Percentiles rank a stretch among this genome's conserved stretches.
phyloP scores from a whole-genome alignment of 257 asterid species.

The Fraxinus excelsior region DNA sequence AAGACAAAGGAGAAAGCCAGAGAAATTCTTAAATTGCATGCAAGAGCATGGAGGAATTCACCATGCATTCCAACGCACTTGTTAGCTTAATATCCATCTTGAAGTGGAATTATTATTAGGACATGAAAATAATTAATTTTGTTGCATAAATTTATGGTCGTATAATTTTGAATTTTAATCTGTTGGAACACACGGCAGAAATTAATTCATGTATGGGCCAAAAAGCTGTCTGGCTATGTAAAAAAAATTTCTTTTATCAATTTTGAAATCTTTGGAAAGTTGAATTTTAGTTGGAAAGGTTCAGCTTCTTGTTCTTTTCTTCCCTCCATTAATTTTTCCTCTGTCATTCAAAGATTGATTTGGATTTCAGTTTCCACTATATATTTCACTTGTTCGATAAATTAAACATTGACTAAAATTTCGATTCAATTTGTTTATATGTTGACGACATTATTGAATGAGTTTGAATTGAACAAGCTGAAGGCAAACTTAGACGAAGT shows the following conservation, averaged over 20 bases:
- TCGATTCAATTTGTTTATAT: too few relatives aligned
- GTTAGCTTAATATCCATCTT: conserved; percentile 30
- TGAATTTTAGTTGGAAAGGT: too few relatives aligned
- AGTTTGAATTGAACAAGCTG: too few relatives aligned
- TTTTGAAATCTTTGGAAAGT: too few relatives aligned
- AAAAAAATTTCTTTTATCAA: too few relatives aligned
- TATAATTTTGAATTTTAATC: neutral
- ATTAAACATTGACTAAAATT: too few relatives aligned
- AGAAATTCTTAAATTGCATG: conserved; percentile 43
- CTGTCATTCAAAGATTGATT: neutral
- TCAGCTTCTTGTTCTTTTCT: too few relatives aligned
- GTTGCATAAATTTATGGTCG: neutral
- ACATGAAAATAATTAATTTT: neutral
- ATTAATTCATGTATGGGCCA: neutral
- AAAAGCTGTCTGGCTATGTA: neutral
- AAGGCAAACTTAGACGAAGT: too few relatives aligned
- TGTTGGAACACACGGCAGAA: neutral
- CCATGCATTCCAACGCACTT: conserved; percentile 35
- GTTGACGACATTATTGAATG: neutral
- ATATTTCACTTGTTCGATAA: too few relatives aligned
- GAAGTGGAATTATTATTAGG: neutral
- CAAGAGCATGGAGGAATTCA: conserved; percentile 44
- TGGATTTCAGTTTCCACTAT: too few relatives aligned
- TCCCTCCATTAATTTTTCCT: too few relatives aligned
- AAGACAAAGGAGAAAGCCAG: conserved; percentile 44